Evolutionary conservation across 2,329 filamentous ascomycete genomes (phyloP), one percentile per base, ranked within the genome.

Genomic region (Venturia oleaginea): DNA sequence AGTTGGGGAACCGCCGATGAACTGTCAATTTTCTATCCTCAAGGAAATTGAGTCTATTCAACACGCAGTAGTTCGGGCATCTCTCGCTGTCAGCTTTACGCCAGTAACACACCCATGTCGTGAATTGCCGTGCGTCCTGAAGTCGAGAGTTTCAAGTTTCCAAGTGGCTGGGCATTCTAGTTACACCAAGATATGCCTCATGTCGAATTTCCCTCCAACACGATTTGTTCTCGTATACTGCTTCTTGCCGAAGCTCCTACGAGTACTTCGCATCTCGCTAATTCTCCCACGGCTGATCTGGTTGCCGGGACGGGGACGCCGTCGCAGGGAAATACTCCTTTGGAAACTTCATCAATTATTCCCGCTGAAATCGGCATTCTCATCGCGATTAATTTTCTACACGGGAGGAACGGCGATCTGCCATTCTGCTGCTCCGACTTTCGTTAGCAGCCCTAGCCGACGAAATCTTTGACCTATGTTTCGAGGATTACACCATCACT

Each of bases 381-480:
- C 27, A 57, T 34, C 2, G 51, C 51, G 27, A 57, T 6, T 27
- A 27, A 51, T 27, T 51, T 15, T 51, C 46, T 57, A 57, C 51
- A 34, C 51, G 27, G 51, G 27, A 10, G 8, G 13, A 10, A 34
- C 30, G 51, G 51, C 27, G 19, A 34, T 57, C 27, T 32, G 27
- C 30, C 51, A 51, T n/a, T 51, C 24, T 27, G 24, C 46, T 5
- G 48, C 30, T 55, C 48, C 48, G 48, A 15, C 48, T 34, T 27
- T 34, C 32, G 51, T 55, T 57, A 34, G 27, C 51, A 57, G 51
- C 30, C 51, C 51, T 57, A 57, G 51, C 51, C 51, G 51, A 57
- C 27, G 34, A 34, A 17, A n/a, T 15, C 27, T 57, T 57, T 15
- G 51, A 57, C 27, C 51, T 57, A n/a, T 57, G 51, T 57, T 57